Evolutionary conservation across 768 basidiomycete genomes (phyloP).

Genomic region (Crepidotus variabilis): DNA sequence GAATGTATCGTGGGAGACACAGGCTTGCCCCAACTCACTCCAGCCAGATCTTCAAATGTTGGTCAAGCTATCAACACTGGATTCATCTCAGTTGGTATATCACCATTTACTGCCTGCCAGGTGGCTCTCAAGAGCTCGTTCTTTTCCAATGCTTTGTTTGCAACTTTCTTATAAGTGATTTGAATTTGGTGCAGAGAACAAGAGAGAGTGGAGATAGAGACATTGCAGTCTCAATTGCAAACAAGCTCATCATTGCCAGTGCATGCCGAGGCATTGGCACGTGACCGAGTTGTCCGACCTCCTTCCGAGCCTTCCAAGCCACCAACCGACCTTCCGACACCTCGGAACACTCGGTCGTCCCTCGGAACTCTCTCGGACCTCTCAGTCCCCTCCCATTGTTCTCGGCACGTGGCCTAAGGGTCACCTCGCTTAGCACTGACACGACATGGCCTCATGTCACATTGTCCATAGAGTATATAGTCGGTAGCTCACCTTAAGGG

Average conservation of each 20-base stretch:
- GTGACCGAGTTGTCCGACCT: no score
- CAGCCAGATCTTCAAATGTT: constrained; percentile 15
- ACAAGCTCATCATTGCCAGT: constrained; percentile 13
- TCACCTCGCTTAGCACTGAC: no score
- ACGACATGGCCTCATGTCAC: no score
- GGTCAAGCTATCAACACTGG: constrained; percentile 20
- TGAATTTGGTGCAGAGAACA: constrained; percentile 14
- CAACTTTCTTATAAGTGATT: constrained; percentile 20
- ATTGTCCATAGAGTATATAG: no score
- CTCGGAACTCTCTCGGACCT: no score
- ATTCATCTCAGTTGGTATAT: constrained; percentile 23
- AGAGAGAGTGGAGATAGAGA: constrained; percentile 14
- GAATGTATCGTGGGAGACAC: constrained; percentile 17
- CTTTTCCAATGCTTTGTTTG: constrained; percentile 18
- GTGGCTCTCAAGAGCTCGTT: constrained; percentile 21
- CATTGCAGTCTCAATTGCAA: constrained; percentile 1
- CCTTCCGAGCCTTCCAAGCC: no score
- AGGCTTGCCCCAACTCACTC: constrained; percentile 14
- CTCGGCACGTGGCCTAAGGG: no score
- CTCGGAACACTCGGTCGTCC: no score
- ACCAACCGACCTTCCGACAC: no score
- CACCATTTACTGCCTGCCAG: constrained; percentile 13
- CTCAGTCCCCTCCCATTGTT: no score
- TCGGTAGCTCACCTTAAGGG: no score
- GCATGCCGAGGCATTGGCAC: no score